These are phyloP conservation scores for Amanita pallidorosea DNA, from an alignment of 768 basidiomycete species.

Conservation along the genomic window DNA sequence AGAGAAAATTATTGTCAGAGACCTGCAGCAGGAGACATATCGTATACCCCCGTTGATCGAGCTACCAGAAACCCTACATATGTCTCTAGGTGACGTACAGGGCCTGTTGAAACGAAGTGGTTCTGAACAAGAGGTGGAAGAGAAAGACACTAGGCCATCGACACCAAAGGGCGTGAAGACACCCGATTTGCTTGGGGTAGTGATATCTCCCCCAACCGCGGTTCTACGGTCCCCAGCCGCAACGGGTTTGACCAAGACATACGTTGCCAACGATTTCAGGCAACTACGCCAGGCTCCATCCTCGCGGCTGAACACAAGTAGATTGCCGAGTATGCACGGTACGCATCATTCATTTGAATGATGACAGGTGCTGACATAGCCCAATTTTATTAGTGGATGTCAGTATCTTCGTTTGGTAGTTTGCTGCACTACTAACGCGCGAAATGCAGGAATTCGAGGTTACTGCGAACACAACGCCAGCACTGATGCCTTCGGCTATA, in stretches of 20 bases:
- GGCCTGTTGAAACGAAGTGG: background rate
- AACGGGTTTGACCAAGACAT: slow-evolving; percentile 76
- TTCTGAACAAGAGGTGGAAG: slow-evolving; percentile 30
- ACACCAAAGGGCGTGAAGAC: slow-evolving; percentile 45
- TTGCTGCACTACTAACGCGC: background rate
- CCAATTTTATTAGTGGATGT: slow-evolving; percentile 2
- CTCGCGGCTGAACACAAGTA: slow-evolving; percentile 73
- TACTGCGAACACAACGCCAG: slow-evolving; percentile 1
- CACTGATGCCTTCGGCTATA: slow-evolving; percentile 1
- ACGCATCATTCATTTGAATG: background rate
- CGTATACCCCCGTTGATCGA: slow-evolving; percentile 20
- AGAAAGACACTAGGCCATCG: slow-evolving; percentile 21
- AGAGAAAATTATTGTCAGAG: slow-evolving; percentile 23
- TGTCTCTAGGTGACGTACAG: background rate
- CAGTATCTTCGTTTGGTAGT: background rate
- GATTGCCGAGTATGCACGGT: slow-evolving; percentile 80
- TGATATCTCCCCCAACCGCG: slow-evolving; percentile 62
- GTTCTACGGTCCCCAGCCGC: slow-evolving; percentile 61
- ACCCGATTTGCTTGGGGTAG: slow-evolving; percentile 50
- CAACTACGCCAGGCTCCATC: slow-evolving; percentile 58
- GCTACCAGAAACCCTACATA: slow-evolving; percentile 12
- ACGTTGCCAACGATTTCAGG: slow-evolving; percentile 73
- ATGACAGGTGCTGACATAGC: background rate
- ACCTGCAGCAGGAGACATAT: slow-evolving; percentile 22
- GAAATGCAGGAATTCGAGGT: slow-evolving; percentile 1